Base-by-base conservation (phyloP, 768 basidiomycete genomes). In the Boletus huronensis region DNA sequence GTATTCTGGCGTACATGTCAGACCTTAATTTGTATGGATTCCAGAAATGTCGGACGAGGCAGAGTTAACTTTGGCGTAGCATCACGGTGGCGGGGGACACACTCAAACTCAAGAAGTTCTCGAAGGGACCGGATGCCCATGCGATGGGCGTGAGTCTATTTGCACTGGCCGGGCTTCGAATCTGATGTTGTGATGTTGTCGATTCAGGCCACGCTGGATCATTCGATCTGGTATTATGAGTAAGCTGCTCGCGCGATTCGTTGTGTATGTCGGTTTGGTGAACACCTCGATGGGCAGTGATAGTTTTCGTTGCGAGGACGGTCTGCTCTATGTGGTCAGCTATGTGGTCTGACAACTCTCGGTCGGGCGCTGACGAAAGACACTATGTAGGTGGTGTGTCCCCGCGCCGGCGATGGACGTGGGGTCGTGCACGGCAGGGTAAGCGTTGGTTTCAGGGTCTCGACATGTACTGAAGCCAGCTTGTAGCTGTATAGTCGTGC, bases 171-270 rank as follows among this genome's bases (percentile, higher is more conserved):
- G 29, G 42, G 36, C 28, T 57, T 41, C 40, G 25, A 19, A 39
- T 25, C 53, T 62, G 47, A 67, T 41, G 48, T 29, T 40, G 28
- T 45, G 29, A 45, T 21, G 28, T 5, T 47, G 21, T 41, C 6
- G 35, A 31, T 48, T 9, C 53, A 58, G 58, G 87, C 87, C 17
- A 83, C 85, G 3, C 70, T 92, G 38, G 89, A 92, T 69, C 90
- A 93, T 71, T 77, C 85, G 34, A 83, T 93, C 54, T 87, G 80
- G 75, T 93, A 84, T 68, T 93, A 91, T 61, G 77, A 80, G 88
- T 88, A 66, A 64, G 81, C 62, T 16, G 32, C 31, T 11, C 50
- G 19, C 32, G 38, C 16, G 10, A 48, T 5, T 48, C 28, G 19
- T 48, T 35, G 21, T 49, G 44, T 3, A 40, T 3, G 3, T 17